These are phyloP conservation scores for Acacia crassicarpa DNA, from an alignment of 306 rosid genomes.

Conservation along the genomic window DNA sequence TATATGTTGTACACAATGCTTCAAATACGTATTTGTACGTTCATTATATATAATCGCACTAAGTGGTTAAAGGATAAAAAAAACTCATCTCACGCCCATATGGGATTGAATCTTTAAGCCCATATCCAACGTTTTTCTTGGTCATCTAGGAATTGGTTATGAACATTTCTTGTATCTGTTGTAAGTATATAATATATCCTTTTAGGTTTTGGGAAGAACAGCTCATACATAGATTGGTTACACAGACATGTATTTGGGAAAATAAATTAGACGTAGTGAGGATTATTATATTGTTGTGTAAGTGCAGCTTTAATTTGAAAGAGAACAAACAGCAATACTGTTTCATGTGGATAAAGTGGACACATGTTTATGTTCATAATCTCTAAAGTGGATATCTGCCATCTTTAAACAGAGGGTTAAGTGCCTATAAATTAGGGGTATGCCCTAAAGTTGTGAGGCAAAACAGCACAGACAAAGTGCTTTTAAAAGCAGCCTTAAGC, in stretches of 20 bases:
- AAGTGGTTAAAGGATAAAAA: neutral
- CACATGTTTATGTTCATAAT: conserved; percentile 21
- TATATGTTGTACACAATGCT: neutral
- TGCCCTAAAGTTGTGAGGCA: conserved; percentile 41
- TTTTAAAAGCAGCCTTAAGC: conserved; percentile 35
- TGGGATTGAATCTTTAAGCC: neutral
- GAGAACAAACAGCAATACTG: neutral
- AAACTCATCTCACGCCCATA: neutral
- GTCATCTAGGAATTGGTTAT: no score
- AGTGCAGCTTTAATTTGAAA: conserved; percentile 6
- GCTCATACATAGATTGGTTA: neutral
- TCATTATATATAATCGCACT: neutral
- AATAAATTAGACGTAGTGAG: neutral
- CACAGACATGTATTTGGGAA: neutral
- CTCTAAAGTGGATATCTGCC: conserved; percentile 31
- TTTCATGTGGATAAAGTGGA: conserved; percentile 34
- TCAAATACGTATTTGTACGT: neutral
- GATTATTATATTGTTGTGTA: neutral
- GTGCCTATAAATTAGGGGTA: conserved; percentile 9
- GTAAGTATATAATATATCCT: neutral
- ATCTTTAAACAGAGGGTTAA: conserved; percentile 23
- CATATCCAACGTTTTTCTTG: no score
- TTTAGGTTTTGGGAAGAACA: neutral
- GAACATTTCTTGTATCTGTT: neutral
- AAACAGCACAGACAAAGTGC: conserved; percentile 20